These are phyloP conservation scores for Cryptococcus jaspeensis DNA, from an alignment of 1,284 basidiomycete genomes.

Conservation along the genomic window DNA sequence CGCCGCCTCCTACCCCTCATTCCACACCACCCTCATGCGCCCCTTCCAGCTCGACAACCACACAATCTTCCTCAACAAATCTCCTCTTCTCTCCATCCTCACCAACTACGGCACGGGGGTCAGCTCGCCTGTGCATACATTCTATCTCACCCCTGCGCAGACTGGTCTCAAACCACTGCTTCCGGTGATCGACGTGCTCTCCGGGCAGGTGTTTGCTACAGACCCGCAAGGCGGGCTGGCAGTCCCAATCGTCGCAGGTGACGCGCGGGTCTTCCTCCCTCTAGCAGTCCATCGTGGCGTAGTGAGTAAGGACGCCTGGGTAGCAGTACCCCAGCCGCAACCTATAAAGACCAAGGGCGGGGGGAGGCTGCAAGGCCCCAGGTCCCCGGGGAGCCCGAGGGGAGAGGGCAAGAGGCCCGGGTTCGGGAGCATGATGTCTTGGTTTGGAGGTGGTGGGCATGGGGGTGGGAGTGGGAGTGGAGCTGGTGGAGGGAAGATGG, in stretches of 20 bases:
- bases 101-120: constrained; percentile 60
- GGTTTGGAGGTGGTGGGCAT: constrained; percentile 10
- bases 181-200: constrained; percentile 63
- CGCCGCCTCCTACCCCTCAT: constrained; percentile 54
- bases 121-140: constrained; percentile 31
- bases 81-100: constrained; percentile 64
- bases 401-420: constrained; percentile 16
- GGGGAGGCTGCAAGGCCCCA: neutral
- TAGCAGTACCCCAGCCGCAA: neutral
- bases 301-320: constrained; percentile 13
- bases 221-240: constrained; percentile 54
- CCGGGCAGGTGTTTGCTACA: constrained; percentile 57
- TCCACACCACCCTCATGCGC: constrained; percentile 59
- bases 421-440: constrained; percentile 19
- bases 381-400: constrained; percentile 7
- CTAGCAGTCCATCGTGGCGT: constrained; percentile 21
- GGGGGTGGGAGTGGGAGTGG: neutral
- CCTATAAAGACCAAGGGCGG: constrained; percentile 1
- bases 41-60: constrained; percentile 49
- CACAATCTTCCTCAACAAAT: constrained; percentile 63
- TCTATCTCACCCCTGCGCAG: constrained; percentile 24
- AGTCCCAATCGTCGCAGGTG: constrained; percentile 35
- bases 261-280: constrained; percentile 45
- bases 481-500: too few relatives aligned
- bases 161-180: constrained; percentile 56